Evolutionary conservation across 352 stramenopile genomes (phyloP).

Genomic region (Phytophthora macrochlamydospora): DNA sequence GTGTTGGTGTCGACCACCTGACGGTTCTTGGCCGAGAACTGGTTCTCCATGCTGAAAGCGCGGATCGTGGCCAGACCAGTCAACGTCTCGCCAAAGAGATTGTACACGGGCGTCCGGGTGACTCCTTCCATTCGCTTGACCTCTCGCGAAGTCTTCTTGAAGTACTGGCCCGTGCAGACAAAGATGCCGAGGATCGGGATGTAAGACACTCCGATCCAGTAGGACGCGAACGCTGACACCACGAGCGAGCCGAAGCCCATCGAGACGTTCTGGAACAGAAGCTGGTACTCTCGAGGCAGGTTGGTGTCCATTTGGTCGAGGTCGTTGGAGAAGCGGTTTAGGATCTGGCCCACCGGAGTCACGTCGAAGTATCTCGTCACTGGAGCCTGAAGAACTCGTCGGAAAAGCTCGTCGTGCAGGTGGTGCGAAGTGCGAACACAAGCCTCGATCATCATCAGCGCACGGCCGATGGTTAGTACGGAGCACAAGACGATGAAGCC

Average conservation of each 20-base stretch:
- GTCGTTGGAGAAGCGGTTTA: conserved; percentile 59
- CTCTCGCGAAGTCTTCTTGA: conserved; percentile 77
- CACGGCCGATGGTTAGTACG: conserved; percentile 25
- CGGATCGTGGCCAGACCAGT: too few species aligned
- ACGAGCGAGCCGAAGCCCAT: conserved; percentile 34
- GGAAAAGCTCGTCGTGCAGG: conserved; percentile 43
- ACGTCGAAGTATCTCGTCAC: conserved; percentile 60
- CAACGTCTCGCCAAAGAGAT: too few species aligned
- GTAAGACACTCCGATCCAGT: conserved; percentile 45
- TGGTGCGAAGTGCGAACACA: conserved; percentile 35
- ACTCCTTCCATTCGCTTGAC: conserved; percentile 94
- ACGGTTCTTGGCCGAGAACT: conserved; percentile 36
- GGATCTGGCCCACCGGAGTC: conserved; percentile 50
- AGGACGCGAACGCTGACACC: conserved; percentile 35
- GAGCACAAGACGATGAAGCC: conserved; percentile 31
- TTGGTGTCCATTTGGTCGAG: conserved; percentile 51
- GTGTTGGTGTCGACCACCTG: conserved; percentile 35
- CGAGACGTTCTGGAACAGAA: conserved; percentile 31
- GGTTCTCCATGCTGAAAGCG: conserved; percentile 7
- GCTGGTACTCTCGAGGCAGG: conserved; percentile 38
- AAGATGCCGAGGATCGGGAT: conserved; percentile 63
- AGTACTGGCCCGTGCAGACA: conserved; percentile 74
- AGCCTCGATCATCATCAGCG: conserved; percentile 35
- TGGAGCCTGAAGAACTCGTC: conserved; percentile 41
- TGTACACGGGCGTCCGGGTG: conserved; percentile 18